Conservation (phyloP, 2,329 filamentous ascomycete genomes). For the Epichloe sylvatica region DNA sequence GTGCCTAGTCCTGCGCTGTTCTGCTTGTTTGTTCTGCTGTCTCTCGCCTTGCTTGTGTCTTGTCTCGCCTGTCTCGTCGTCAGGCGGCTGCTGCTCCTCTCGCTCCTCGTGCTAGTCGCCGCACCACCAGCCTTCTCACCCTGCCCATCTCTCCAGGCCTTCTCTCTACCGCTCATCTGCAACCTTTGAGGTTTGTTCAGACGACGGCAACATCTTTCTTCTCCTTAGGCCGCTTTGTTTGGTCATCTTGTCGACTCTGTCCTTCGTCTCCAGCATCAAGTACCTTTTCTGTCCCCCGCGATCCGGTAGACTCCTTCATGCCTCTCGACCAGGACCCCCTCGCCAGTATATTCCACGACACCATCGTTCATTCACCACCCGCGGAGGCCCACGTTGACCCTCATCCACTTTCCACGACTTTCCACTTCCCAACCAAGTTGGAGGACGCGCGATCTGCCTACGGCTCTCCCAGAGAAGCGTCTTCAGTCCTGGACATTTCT, state of each 20-base stretch:
- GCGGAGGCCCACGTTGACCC: neutral
- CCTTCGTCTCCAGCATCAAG: neutral
- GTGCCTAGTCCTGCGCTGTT: neutral
- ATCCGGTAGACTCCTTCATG: slow-evolving; percentile 2
- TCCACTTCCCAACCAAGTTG: slow-evolving; percentile 4
- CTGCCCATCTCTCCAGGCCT: slow-evolving; percentile 3
- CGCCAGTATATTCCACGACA: slow-evolving; percentile 1
- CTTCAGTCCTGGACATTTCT: neutral
- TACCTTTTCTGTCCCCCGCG: neutral
- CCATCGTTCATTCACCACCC: slow-evolving; percentile 1
- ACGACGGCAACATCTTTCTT: slow-evolving; percentile 1
- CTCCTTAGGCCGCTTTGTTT: neutral
- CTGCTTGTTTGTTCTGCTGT: neutral
- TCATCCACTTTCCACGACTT: slow-evolving; percentile 4
- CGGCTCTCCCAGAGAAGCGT: neutral
- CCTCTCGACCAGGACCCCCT: neutral
- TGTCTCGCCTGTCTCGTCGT: neutral
- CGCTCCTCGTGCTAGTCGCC: slow-evolving; percentile 3
- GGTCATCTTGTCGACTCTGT: neutral
- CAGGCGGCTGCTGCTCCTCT: neutral
- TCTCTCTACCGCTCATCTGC: slow-evolving; percentile 3
- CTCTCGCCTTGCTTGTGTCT: neutral
- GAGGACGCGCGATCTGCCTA: neutral
- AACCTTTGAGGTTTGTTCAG: slow-evolving; percentile 1
- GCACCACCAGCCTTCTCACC: slow-evolving; percentile 6